Base-by-base conservation (phyloP, 306 rosid species). In the Begonia loranthoides region DNA sequence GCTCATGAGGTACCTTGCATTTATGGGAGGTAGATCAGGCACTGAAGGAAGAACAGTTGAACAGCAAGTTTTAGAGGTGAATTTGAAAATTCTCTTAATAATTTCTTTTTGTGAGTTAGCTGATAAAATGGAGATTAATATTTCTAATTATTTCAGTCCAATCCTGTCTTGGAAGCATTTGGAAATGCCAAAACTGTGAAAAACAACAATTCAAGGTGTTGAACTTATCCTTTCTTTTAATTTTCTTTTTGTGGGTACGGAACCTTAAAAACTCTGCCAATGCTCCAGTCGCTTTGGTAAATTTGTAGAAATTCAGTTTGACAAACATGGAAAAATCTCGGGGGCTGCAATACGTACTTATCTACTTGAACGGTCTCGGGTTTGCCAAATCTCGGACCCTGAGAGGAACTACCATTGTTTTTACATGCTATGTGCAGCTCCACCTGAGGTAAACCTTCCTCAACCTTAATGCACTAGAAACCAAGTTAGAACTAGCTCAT, bases 341-440 rank as follows among this genome's bases (percentile, higher is more conserved):
- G 95, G 95, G 50, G 95, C 95, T 58, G 95, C 95, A 36, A 79
- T 86, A 50, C 92, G 95, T 6, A 86, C 95, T 9, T 86, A 86
- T 65, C 92, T 86, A 59, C 95, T 86, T 0, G 95, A 86, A 76
- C 73, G 95, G 50, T 86, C 95, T 9, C 77, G 95, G 17, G 95
- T 86, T 57, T 86, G 92, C 74, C 95, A 86, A 69, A 80, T 57
- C 17, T 86, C 95, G 1, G 92, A 86, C 13, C 95, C 95, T 1
- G 95, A 86, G 73, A 86, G 95, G 64, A 86, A 81, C 75, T 86
- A 86, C 63, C 95, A 86, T 69, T 86, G 95, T 67, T 86, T 86
- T 71, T 86, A 86, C 87, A 81, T 86, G 92, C 81, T 86, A 38
- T 86, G 95, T 66, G 75, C 95, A 36, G 95, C 95, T 61, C 95